phyloP scores from a whole-genome alignment of 2,329 filamentous ascomycete genomes.

The Phialophora chinensis region DNA sequence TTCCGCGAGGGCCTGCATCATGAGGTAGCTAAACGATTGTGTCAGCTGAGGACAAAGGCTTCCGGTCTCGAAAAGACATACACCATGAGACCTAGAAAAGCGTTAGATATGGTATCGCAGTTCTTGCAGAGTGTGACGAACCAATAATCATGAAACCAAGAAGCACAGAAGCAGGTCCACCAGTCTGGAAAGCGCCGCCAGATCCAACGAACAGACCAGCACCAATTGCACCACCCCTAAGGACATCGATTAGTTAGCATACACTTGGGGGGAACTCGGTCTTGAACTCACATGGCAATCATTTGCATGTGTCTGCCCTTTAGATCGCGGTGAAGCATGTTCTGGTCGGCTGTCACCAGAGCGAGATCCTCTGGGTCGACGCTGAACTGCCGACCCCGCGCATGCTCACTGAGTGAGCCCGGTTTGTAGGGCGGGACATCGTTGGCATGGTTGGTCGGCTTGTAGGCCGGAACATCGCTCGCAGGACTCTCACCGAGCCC shows the following conservation, averaged over 20 bases:
- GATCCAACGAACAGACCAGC: conserved; percentile 53
- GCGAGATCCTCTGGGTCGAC: conserved; percentile 32
- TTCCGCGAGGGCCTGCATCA: conserved; percentile 66
- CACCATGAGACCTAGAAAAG: conserved; percentile 53
- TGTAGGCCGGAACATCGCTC: conserved; percentile 14
- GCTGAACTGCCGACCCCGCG: conserved; percentile 36
- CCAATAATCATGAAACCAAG: conserved; percentile 61
- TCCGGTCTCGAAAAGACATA: conserved; percentile 54
- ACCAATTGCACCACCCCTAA: conserved; percentile 43
- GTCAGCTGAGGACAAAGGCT: conserved; percentile 51
- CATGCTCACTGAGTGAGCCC: conserved; percentile 21
- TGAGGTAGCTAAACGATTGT: conserved; percentile 49
- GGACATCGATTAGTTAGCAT: conserved; percentile 27
- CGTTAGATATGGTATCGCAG: conserved; percentile 37
- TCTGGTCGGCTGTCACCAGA: conserved; percentile 30
- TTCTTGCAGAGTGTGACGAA: conserved; percentile 24
- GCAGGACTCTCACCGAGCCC: conserved; percentile 26
- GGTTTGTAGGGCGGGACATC: conserved; percentile 12
- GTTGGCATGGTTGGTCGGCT: conserved; percentile 11
- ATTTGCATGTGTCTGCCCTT: conserved; percentile 38
- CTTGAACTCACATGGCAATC: conserved; percentile 50
- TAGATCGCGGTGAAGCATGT: conserved; percentile 34
- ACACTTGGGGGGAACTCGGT: conserved; percentile 12
- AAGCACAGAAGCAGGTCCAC: conserved; percentile 48
- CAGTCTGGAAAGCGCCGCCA: conserved; percentile 45